Evolutionary conservation across 805 yeast genomes (phyloP).

Genomic region (Saccharomyces mikatae): DNA sequence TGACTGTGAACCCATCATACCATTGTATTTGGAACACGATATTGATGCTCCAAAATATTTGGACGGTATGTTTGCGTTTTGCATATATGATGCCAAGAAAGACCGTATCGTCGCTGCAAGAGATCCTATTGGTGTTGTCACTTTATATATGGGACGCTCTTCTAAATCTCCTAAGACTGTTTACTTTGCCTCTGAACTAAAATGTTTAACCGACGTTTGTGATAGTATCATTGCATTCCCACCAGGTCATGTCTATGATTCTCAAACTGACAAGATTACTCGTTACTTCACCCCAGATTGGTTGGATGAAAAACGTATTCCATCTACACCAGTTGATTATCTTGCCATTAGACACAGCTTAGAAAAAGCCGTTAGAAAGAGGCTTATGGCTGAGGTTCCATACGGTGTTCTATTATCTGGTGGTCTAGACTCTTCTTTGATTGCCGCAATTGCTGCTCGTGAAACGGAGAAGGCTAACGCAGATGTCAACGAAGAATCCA

Average conservation of each 20-base stretch:
- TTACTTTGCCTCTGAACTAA: constrained; percentile 85
- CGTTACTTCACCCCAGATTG: constrained; percentile 86
- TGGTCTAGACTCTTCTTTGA: constrained; percentile 89
- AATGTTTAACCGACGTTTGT: constrained; percentile 86
- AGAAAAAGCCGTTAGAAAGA: constrained; percentile 91
- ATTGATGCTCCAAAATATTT: constrained; percentile 79
- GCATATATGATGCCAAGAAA: constrained; percentile 64
- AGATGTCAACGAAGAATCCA: constrained; percentile 39
- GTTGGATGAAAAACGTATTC: constrained; percentile 77
- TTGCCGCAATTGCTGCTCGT: constrained; percentile 91
- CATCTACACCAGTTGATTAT: constrained; percentile 66
- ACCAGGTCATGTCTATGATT: constrained; percentile 93
- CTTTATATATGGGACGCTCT: constrained; percentile 84
- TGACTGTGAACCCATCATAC: constrained; percentile 95
- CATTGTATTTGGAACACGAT: constrained; percentile 76
- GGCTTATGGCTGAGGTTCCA: constrained; percentile 97
- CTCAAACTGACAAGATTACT: constrained; percentile 69
- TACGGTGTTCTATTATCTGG: constrained; percentile 93
- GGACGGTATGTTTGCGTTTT: constrained; percentile 97
- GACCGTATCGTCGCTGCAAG: constrained; percentile 91
- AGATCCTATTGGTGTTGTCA: constrained; percentile 93
- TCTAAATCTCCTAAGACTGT: constrained; percentile 57
- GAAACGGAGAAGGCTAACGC: constrained; percentile 65
- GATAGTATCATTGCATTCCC: constrained; percentile 88
- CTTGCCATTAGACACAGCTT: constrained; percentile 62